Base-by-base conservation (phyloP, 1,284 basidiomycete species). In the Trichosporon faecale region DNA sequence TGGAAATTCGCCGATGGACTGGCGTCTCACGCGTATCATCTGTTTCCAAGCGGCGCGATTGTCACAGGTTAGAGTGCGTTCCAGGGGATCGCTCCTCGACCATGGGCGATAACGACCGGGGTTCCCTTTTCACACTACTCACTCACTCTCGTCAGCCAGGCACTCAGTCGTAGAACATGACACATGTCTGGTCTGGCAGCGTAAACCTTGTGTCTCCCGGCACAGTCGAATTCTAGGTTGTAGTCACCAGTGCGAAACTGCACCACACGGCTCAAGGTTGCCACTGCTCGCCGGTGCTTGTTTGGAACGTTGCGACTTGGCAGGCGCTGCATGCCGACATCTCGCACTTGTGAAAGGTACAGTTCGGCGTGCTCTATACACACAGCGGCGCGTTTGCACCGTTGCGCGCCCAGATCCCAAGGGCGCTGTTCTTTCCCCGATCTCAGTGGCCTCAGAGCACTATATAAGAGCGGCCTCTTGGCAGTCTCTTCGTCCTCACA, bases 171-270 rank as follows among this genome's bases (percentile, higher is more conserved):
- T 23, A 37, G 35, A 37, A 37, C 11, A 60, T 21, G 27, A 61
- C 27, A 31, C 18, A n/a, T 6, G 16, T 27, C 25, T 29, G 49
- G 27, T 29, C 27, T 57, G 21, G 16, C 16, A 25, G 35, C 57
- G 57, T 61, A 61, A 61, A 31, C 27, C 57, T 61, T 31, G 57
- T 61, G 9, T n/a, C 3, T 61, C 57, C 57, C 57, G 57, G 57
- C 57, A 61, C 57, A 61, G 57, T 61, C 57, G 57, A 18, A 33
- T 18, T 31, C 57, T 31, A 61, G 57, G 57, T 61, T 61, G 57
- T 61, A 61, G 57, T 61, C 57, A 61, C 21, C n/a, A 21, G 49
- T 12, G 16, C 49, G 49, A 52, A 52, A 52, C 49, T 21, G 49
- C 49, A 52, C 49, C 49, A 52, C 49, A 25, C n/a, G 49, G 23